Conservation (phyloP, 2,329 filamentous ascomycete species). For the Aspergillus viridinutans region DNA sequence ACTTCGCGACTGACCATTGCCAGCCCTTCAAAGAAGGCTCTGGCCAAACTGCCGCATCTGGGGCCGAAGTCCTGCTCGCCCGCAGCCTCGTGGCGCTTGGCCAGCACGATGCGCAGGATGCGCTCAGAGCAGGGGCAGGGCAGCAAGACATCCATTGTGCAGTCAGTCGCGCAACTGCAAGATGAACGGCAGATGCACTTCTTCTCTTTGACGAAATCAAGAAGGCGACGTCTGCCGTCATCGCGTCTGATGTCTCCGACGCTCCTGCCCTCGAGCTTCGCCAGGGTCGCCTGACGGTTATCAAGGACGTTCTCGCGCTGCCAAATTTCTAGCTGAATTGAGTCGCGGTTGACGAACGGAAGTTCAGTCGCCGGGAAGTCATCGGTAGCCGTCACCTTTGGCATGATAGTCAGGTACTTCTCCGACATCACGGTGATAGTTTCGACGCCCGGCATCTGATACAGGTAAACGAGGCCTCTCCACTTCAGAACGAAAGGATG, state of each 20-base stretch:
- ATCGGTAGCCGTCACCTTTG: conserved; percentile 9
- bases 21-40: conserved; percentile 29
- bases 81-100: conserved; percentile 14
- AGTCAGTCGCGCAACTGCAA: conserved; percentile 32
- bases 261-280: conserved; percentile 30
- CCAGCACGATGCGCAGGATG: conserved; percentile 28
- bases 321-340: conserved; percentile 14
- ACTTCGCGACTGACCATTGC: conserved; percentile 20
- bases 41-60: conserved; percentile 26
- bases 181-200: conserved; percentile 34
- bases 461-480: conserved; percentile 25
- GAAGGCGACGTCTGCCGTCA: conserved; percentile 18
- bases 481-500: conserved; percentile 27
- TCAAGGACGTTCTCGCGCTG: conserved; percentile 25
- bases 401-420: conserved; percentile 30
- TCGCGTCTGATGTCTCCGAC: conserved; percentile 33
- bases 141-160: conserved; percentile 27
- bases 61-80: conserved; percentile 15
- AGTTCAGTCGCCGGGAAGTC: conserved; percentile 17
- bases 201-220: conserved; percentile 25
- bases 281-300: conserved; percentile 30
- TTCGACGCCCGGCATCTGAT: conserved; percentile 25
- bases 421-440: conserved; percentile 31
- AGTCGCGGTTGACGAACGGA: conserved; percentile 22
- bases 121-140: conserved; percentile 35